Evolutionary conservation across 2,329 filamentous ascomycete species (phyloP).

Genomic region (Botrytis paeoniae): DNA sequence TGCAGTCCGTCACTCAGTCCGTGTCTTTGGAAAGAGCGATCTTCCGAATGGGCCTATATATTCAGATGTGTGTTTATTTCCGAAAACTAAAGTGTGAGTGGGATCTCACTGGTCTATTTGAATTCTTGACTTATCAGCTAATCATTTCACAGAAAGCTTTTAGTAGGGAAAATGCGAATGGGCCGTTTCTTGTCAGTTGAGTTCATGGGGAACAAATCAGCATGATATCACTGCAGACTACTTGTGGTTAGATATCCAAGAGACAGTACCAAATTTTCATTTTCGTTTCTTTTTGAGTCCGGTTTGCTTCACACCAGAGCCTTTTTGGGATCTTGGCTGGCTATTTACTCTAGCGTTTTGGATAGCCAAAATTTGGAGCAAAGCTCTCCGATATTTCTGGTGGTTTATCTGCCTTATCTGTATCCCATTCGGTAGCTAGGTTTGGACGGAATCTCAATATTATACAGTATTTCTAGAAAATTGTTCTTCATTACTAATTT

Average conservation of each 20-base stretch:
- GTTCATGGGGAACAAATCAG: not conserved
- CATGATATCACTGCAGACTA: not conserved
- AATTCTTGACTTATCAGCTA: not conserved
- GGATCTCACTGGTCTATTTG: accelerated
- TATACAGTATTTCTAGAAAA: not conserved
- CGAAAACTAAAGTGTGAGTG: accelerated
- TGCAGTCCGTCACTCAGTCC: not conserved
- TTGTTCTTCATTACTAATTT: not conserved
- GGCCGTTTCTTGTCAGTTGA: not conserved
- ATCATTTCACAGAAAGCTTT: not conserved
- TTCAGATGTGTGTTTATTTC: not conserved
- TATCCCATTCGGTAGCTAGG: not conserved
- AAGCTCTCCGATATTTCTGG: not conserved
- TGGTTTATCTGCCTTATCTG: not conserved
- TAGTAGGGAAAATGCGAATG: not conserved
- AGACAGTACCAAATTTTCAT: not conserved
- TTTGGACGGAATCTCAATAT: not conserved
- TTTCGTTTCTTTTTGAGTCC: not conserved
- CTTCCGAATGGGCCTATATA: not conserved
- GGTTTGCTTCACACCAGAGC: not conserved
- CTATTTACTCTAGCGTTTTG: not conserved
- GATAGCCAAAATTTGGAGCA: not conserved
- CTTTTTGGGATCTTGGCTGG: not conserved
- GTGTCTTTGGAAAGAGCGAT: not conserved
- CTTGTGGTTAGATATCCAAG: not conserved